A percentile compares a stretch with the other conserved stretches of the same genome.
These are phyloP conservation scores for Verruconis gallopava DNA, from an alignment of 2,329 filamentous ascomycete species.

Conservation along the genomic window DNA sequence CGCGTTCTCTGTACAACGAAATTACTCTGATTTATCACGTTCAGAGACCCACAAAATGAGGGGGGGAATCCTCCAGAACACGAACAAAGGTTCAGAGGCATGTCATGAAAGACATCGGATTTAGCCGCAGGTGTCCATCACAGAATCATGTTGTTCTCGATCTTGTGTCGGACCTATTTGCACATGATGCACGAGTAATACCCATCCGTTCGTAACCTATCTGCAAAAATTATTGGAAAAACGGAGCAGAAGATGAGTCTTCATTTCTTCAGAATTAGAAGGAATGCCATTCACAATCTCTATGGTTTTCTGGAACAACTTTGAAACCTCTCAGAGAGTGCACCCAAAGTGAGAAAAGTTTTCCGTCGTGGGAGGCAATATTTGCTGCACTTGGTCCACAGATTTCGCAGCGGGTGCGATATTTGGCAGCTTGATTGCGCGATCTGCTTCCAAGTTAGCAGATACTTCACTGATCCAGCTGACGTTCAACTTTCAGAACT, in stretches of 20 bases:
- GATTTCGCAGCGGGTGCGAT: not conserved
- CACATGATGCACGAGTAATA: not conserved
- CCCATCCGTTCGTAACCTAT: constrained; percentile 1
- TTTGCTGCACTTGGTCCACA: no score
- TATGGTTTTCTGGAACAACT: not conserved
- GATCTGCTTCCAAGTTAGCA: not conserved
- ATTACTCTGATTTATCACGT: no score
- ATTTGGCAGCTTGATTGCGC: not conserved
- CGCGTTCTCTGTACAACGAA: no score
- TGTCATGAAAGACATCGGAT: constrained; percentile 8
- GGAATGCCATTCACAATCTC: not conserved
- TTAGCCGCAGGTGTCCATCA: not conserved
- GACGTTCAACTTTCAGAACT: constrained; percentile 1
- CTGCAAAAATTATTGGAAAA: not conserved
- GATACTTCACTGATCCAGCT: not conserved
- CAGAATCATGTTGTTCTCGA: constrained; percentile 1
- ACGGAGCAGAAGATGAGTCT: not conserved
- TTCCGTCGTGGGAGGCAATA: no score
- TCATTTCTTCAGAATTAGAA: constrained; percentile 1
- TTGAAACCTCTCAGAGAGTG: no score
- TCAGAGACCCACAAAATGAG: no score
- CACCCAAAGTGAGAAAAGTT: no score
- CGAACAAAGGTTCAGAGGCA: constrained; percentile 2
- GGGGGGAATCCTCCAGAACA: no score
- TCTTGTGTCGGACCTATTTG: not conserved